These are phyloP conservation scores for Rhododendron williamsianum DNA, from an alignment of 148 eudicot species.

Conservation along the genomic window DNA sequence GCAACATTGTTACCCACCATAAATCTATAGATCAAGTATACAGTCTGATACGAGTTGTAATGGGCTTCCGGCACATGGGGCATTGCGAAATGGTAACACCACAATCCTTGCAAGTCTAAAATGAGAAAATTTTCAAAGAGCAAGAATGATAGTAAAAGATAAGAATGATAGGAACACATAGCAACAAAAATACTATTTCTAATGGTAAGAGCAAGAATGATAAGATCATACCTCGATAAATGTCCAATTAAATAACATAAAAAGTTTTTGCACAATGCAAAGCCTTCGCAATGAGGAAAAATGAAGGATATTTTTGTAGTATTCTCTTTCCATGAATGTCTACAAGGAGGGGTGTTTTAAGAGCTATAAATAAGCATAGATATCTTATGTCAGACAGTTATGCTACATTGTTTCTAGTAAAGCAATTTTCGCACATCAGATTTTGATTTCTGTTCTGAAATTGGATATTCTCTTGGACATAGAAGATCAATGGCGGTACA, in stretches of 20 bases:
- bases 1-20: background rate
- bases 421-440: background rate
- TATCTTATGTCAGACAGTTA: background rate
- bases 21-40: slow-evolving; percentile 29
- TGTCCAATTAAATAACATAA: background rate
- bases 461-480: background rate
- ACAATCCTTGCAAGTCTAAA: slow-evolving; percentile 70
- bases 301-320: background rate
- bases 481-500: background rate
- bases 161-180: background rate
- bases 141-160: background rate
- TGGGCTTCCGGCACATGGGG: slow-evolving; percentile 60
- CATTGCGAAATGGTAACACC: slow-evolving; percentile 49
- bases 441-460: background rate
- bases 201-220: background rate
- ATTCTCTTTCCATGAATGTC: background rate
- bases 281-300: too few relatives aligned
- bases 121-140: background rate
- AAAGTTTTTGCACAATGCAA: background rate
- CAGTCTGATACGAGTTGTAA: slow-evolving; percentile 48
- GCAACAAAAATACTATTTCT: background rate
- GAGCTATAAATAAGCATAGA: background rate
- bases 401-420: background rate
- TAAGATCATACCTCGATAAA: background rate
- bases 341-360: background rate